A percentile compares a stretch with the other conserved stretches of the same genome.
Evolutionary conservation across 2,329 filamentous ascomycete genomes (phyloP).

Genomic region (Fonsecaea monophora): DNA sequence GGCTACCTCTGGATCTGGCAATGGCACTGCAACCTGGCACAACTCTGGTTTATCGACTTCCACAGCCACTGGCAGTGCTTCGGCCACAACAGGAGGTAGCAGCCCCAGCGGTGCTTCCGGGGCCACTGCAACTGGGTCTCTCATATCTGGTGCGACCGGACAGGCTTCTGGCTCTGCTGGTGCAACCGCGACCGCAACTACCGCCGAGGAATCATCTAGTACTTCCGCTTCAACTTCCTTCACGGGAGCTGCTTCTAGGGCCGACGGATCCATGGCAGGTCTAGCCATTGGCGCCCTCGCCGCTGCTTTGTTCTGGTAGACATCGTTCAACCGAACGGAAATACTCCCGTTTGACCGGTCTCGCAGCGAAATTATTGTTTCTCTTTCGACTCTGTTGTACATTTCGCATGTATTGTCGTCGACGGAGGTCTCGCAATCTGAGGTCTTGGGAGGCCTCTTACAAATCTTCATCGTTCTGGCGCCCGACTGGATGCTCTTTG

Average conservation of each 20-base stretch:
- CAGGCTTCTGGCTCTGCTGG: slow-evolving; percentile 3
- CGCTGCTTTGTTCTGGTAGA: background rate
- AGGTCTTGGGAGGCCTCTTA: background rate
- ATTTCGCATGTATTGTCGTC: background rate
- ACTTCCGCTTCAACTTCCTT: slow-evolving; percentile 17
- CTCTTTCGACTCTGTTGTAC: background rate
- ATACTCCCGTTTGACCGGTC: background rate
- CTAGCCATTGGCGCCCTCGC: background rate
- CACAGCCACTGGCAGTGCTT: slow-evolving; percentile 5
- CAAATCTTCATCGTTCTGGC: slow-evolving; percentile 1
- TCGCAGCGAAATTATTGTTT: background rate
- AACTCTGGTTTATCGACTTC: background rate
- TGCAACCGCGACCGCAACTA: slow-evolving; percentile 7
- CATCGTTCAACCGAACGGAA: no score
- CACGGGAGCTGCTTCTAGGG: slow-evolving; percentile 29
- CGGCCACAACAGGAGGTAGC: slow-evolving; percentile 4
- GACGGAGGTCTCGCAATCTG: background rate
- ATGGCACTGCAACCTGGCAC: background rate
- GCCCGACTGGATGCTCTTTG: background rate
- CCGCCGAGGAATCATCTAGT: background rate
- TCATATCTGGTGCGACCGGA: slow-evolving; percentile 1
- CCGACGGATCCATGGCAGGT: slow-evolving; percentile 24
- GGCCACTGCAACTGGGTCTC: slow-evolving; percentile 8
- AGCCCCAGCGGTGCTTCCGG: slow-evolving; percentile 10
- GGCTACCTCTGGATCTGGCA: background rate